Conservation (phyloP, 1,139 yeast genomes). For the Candida glucosophila region DNA sequence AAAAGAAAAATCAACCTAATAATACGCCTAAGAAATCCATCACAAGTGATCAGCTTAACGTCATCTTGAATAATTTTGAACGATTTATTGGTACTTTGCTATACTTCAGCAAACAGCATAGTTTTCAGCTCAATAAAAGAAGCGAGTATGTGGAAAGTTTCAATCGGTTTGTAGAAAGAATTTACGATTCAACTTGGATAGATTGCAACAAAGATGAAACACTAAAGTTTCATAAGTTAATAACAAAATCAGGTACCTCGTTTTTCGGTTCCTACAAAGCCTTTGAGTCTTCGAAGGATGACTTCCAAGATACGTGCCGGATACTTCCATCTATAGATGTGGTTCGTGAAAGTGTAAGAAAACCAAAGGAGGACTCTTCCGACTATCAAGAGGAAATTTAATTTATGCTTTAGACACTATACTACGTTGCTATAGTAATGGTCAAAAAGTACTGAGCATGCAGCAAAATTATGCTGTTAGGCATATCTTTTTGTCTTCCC, state of each 20-base stretch:
- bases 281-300: constrained; percentile 10
- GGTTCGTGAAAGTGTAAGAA: too few species aligned
- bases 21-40: constrained; percentile 19
- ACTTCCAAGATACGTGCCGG: too few species aligned
- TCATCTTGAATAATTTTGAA: constrained; percentile 8
- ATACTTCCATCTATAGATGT: constrained; percentile 16
- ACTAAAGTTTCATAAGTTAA: constrained; percentile 14
- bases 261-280: constrained; percentile 12
- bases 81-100: constrained; percentile 15
- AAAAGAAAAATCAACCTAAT: constrained; percentile 9
- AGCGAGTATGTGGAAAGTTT: constrained; percentile 13
- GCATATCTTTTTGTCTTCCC: too few species aligned
- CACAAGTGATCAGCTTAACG: constrained; percentile 14
- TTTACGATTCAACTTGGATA: constrained; percentile 20
- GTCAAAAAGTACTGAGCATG: too few species aligned
- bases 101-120: constrained; percentile 5
- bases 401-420: too few species aligned
- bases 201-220: constrained; percentile 9
- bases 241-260: constrained; percentile 23
- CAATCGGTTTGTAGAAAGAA: constrained; percentile 15
- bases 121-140: not conserved
- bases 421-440: too few species aligned
- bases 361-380: too few species aligned
- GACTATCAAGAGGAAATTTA: too few species aligned
- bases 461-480: too few species aligned